Evolutionary conservation across 1,139 yeast genomes (phyloP), one percentile per base, ranked within the genome.

Genomic region (Scheffersomyces cryptocercus): DNA sequence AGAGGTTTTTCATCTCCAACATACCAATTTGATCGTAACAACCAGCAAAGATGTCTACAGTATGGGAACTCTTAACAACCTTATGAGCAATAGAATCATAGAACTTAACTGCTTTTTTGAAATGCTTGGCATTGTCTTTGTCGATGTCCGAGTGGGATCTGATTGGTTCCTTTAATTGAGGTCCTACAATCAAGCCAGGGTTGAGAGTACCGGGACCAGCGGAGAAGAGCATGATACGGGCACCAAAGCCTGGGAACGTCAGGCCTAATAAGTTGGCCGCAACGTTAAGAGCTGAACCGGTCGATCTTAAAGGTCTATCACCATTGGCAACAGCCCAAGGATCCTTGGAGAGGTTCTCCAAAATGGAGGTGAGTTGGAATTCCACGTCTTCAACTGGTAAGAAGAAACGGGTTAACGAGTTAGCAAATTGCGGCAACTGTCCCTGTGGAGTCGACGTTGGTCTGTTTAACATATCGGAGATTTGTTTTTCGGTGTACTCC

Each of bases 11-110:
- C 98, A 93, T 93, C 73, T 93, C 99, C 56, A 87, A 85, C 80
- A 93, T 85, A 64, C 99, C 99, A 52, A 91, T 88, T 75, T 93
- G 99, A 70, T 93, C 99, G 64, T 90, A 91, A 70, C 97, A 90
- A 48, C 99, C 99, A 33, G 96, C 98, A 70, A 90, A 91, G 41
- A 93, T 82, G 67, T 93, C 99, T 43, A 93, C 84, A 20, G 95
- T 82, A 61, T 90, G 97, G 24, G 95, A 88, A 62, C 88, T 87
- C 43, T 81, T 79, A 44, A 77, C 79, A 11, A 85, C 85, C 54
- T 87, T 86, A 43, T 83, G 80, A 33, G 96, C 88, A 41, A 93
- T 65, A 28, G 77, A 74, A 52, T 88, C 95, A 67, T 91, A 95
- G 62, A 83, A 91, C 66, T 89, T 87, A 56, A 77, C 79, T 2